A percentile compares a stretch with the other conserved stretches of the same genome.
These are phyloP conservation scores for Ascoidea asiatica DNA, from an alignment of 805 yeast species.

Conservation along the genomic window DNA sequence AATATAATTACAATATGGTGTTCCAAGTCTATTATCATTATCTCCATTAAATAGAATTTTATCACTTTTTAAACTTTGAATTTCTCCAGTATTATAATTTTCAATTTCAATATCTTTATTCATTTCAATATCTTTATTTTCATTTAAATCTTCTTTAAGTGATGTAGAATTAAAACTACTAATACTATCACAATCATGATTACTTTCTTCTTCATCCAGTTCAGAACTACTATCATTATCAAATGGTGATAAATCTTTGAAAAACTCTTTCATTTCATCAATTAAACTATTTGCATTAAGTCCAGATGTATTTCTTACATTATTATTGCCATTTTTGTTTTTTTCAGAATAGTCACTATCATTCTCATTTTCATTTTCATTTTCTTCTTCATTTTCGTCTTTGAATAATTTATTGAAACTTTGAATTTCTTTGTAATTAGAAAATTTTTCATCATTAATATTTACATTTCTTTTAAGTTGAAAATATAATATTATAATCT, in stretches of 20 bases:
- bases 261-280: background rate
- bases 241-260: background rate
- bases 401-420: too few species aligned
- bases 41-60: too few species aligned
- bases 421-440: background rate
- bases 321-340: background rate
- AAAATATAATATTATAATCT: background rate
- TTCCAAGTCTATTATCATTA: background rate
- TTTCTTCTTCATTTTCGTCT: too few species aligned
- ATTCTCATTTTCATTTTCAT: too few species aligned
- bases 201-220: background rate
- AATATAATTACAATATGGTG: background rate
- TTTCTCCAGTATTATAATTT: background rate
- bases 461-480: background rate
- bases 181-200: background rate
- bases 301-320: background rate
- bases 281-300: background rate
- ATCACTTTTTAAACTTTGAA: background rate
- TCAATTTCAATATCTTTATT: background rate
- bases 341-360: background rate
- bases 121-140: background rate
- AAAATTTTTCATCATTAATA: background rate
- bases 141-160: too few species aligned
- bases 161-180: too few species aligned
- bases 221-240: background rate